Evolutionary conservation across 2,329 filamentous ascomycete genomes (phyloP), one percentile per base, ranked within the genome.

Genomic region (Alternaria sp.): DNA sequence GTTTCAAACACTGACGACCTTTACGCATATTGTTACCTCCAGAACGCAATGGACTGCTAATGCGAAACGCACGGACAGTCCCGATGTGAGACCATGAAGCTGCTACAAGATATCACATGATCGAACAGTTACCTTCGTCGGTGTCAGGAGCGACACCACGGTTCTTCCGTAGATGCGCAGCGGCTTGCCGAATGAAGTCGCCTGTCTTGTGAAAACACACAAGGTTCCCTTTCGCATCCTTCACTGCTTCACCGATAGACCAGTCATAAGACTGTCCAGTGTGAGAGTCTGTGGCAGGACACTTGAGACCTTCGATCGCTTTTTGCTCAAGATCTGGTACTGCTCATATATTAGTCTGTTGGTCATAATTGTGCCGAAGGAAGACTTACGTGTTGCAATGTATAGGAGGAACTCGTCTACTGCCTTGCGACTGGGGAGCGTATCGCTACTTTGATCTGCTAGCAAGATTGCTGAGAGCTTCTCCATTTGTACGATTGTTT

Each of bases 201-300:
- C 77, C 76, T 4, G 73, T 74, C 30, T 77, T 78, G 54, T 78
- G 77, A 47, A 78, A 79, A 57, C 75, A 79, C 2, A 79, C 74
- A 21, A 68, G 64, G 49, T 78, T 79, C 3, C 74, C 75, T 58
- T 78, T 78, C 1, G 74, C 77, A 57, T 78, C 74, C 11, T 69
- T 70, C 21, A 77, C 74, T 36, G 74, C 68, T 62, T 77, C 73
- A 1, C 75, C 74, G 30, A 78, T 77, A 12, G 71, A 68, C 32
- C 69, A 74, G 51, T 77, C 76, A 46, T 77, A 78, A 2, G 72
- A 43, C 51, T 77, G 73, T 45, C 75, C 74, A 17, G 76, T 79
- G 54, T 79, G 76, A 45, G 70, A 76, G 61, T 79, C 76, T 57
- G 70, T 72, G 1, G 74, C 74, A 6, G 73, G 77, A 40, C 73